Evolutionary conservation across 169 alveolate genomes (phyloP).

Genomic region (Eimeria acervulina): DNA sequence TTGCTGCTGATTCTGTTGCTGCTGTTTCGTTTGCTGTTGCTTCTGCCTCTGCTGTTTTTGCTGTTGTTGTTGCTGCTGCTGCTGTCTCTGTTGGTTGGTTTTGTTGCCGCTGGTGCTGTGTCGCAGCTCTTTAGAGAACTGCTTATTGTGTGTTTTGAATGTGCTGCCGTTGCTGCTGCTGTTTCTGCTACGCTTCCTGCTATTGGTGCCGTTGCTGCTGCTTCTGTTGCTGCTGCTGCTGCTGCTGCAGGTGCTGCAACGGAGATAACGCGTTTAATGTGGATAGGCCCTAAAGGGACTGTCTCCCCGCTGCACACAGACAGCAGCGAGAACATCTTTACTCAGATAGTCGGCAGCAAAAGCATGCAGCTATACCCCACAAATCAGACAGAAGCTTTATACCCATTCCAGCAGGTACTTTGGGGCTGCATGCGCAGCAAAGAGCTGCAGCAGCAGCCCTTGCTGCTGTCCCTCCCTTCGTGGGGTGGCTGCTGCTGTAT

Average conservation of each 20-base stretch:
- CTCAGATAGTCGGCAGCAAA: conserved; percentile 79
- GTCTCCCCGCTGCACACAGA: conserved; percentile 84
- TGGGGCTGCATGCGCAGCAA: no score
- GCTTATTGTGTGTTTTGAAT: no score
- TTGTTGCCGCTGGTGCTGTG: no score
- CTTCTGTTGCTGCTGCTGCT: conserved; percentile 59
- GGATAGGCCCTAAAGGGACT: conserved; percentile 84
- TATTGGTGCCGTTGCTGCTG: conserved; percentile 40
- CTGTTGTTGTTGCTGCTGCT: neutral
- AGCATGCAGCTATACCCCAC: conserved; percentile 81
- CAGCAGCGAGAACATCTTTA: conserved; percentile 77
- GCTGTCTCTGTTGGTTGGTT: neutral
- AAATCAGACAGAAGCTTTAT: conserved; percentile 47
- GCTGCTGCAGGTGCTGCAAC: conserved; percentile 61
- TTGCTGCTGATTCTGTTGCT: neutral
- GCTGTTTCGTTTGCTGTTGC: neutral
- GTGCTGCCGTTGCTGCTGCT: neutral
- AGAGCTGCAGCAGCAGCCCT: neutral
- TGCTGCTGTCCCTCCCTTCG: no score
- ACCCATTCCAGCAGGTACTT: conserved; percentile 81
- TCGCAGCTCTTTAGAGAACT: no score
- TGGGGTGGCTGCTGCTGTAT: no score
- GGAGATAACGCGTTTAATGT: conserved; percentile 49
- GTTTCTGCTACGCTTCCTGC: neutral
- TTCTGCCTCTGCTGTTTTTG: neutral